Base-by-base conservation (phyloP, 1,284 basidiomycete genomes). In the Takashimella tepidaria region DNA sequence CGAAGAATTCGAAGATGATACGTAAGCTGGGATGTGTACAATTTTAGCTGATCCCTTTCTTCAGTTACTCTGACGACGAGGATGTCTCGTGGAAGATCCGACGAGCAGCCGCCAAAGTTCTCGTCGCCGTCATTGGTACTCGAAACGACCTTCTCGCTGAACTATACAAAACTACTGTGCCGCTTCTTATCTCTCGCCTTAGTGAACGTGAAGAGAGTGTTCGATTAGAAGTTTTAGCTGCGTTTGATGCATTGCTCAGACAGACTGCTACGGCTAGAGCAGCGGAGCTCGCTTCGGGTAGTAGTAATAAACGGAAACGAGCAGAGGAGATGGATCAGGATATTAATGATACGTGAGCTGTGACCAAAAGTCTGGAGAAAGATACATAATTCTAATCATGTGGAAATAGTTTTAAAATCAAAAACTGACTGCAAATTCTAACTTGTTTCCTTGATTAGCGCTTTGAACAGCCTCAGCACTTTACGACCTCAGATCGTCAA, bases 41-140 rank as follows among this genome's bases (percentile, higher is more conserved):
- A 11, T n/a, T 10, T 58, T 61, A 13, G 53, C n/a, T 51, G 3
- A 50, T 13, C 4, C 4, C n/a, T n/a, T n/a, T 21, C 53, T 54
- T 2, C 58, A 91, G 88, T 60, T 97, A 97, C 72, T 92, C 91
- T 5, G 95, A 99, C 65, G 95, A 98, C 61, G 96, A 98, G 69
- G 96, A 98, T 70, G 88, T 90, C n/a, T 97, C 93, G 0, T 98
- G 97, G 83, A 98, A 97, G 77, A 92, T 97, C 57, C 86, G 96
- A 56, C 84, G 95, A 50, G 87, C 90, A 3, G 87, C 96, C 4
- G 92, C 92, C 22, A 97, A 97, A 71, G 79, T 98, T 1, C 80
- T 98, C 12, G 79, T 85, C 12, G 87, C 89, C 1, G 80, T 96
- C 47, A 86, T 98, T 59, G 83, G 82, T 13, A 95, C 93, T 4